Evolutionary conservation across 2,329 filamentous ascomycete genomes (phyloP), one percentile per base, ranked within the genome.

Genomic region (Chrysoporthe austroafricana): DNA sequence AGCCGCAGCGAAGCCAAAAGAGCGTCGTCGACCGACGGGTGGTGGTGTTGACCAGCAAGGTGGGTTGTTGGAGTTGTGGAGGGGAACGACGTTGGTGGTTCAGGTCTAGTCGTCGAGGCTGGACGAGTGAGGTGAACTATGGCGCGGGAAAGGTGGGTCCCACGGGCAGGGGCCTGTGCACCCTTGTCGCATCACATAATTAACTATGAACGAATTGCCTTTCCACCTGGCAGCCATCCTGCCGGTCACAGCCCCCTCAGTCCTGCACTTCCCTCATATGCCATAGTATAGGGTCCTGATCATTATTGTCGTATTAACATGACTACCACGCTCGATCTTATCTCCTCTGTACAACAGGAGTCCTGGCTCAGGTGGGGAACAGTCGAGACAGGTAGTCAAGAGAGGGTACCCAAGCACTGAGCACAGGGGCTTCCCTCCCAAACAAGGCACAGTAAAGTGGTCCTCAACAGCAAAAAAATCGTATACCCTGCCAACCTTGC

Each of bases 31-130:
- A 18, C 8, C 9, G 43, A n/a, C 21, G 18, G 13, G 44, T 34
- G 32, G 26, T 18, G n/a, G 16, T 43, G 48, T 54, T 63, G 61
- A 43, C 61, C 48, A 63, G 61, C 48, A 63, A 60, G 39, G 39
- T 60, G 56, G 42, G 36, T 8, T n/a, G 57, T 59, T n/a, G 42
- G 36, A 26, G 57, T 43, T n/a, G 39, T 60, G n/a, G 57, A 60
- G 36, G 56, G 34, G 18, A n/a, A 63, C 11, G 36, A 56, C 9
- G 48, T 39, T 43, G 36, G 46, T 43, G 61, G 46, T 43, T 43
- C 32, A 32, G 8, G n/a, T 26, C 46, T 32, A 63, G 39, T 62
- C 46, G 44, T 50, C 34, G 34, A 32, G 34, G 61, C 61, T 63
- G 46, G 61, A 18, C 21, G 21, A 14, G 18, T 52, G 34, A 43